Evolutionary conservation across 2,329 filamentous ascomycete species (phyloP).

Genomic region (Phialophora chinensis): DNA sequence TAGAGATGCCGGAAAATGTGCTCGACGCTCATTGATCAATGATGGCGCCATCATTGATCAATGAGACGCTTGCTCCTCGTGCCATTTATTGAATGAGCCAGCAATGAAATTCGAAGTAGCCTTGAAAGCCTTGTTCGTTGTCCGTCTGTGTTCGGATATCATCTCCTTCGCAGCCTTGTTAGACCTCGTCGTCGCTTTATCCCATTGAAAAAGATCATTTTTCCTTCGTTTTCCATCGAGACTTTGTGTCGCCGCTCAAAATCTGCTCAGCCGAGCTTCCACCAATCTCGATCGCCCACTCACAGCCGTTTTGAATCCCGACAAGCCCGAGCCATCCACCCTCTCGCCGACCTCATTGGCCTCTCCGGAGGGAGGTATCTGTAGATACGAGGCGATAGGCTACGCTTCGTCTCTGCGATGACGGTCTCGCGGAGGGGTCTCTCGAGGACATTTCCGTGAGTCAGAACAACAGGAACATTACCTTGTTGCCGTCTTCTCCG

Average conservation of each 20-base stretch:
- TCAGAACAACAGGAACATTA: conserved; percentile 10
- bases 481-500: conserved; percentile 3
- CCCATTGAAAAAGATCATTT: background rate
- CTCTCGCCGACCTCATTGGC: conserved; percentile 3
- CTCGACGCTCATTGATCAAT: background rate
- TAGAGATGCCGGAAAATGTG: background rate
- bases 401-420: background rate
- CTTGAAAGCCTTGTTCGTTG: background rate
- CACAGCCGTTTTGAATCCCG: conserved; percentile 7
- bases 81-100: background rate
- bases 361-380: background rate
- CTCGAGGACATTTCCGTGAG: conserved; percentile 19
- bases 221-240: background rate
- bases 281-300: conserved; percentile 14
- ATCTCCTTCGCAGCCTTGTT: conserved; percentile 4
- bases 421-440: conserved; percentile 5
- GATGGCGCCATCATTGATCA: background rate
- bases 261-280: conserved; percentile 7
- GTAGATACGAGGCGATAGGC: conserved; percentile 9
- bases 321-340: conserved; percentile 19
- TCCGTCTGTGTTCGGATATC: background rate
- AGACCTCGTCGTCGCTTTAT: conserved; percentile 2
- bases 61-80: background rate
- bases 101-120: background rate
- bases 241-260: conserved; percentile 6